Evolutionary conservation across 805 yeast species (phyloP).

Genomic region (Metschnikowia sp.): DNA sequence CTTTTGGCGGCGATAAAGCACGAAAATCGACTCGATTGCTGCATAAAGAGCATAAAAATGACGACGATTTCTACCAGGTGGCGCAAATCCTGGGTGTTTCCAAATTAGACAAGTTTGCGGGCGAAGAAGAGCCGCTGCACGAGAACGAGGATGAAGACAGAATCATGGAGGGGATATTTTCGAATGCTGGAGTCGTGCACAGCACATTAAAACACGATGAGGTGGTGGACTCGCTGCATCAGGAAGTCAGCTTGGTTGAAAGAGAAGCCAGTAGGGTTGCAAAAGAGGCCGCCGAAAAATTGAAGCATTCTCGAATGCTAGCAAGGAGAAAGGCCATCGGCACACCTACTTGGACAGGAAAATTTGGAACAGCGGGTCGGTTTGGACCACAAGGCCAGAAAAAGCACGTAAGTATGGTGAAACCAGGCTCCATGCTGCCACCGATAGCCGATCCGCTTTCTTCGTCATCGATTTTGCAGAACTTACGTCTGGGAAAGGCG

Average conservation of each 20-base stretch:
- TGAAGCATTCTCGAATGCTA: constrained; percentile 56
- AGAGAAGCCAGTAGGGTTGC: constrained; percentile 62
- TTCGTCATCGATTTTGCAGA: constrained; percentile 49
- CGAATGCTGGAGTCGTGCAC: constrained; percentile 62
- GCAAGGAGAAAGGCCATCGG: constrained; percentile 55
- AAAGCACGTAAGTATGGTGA: background rate
- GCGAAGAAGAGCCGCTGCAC: constrained; percentile 40
- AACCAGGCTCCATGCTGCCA: background rate
- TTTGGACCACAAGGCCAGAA: constrained; percentile 25
- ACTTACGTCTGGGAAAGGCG: constrained; percentile 43
- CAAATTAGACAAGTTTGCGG: constrained; percentile 61
- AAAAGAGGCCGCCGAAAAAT: constrained; percentile 49
- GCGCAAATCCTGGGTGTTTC: constrained; percentile 70
- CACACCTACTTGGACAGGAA: constrained; percentile 96
- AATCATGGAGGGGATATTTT: constrained; percentile 72
- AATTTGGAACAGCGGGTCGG: constrained; percentile 80
- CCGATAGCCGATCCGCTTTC: constrained; percentile 20
- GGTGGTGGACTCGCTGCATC: constrained; percentile 53
- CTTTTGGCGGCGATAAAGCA: constrained; percentile 28
- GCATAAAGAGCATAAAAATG: constrained; percentile 35
- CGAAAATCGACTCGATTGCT: constrained; percentile 32
- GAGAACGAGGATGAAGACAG: constrained; percentile 46
- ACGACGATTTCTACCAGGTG: constrained; percentile 68
- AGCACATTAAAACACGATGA: constrained; percentile 78
- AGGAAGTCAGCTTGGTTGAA: constrained; percentile 55